Conservation (phyloP, 345 rosid species). For the Sisymbrium altissimum region DNA sequence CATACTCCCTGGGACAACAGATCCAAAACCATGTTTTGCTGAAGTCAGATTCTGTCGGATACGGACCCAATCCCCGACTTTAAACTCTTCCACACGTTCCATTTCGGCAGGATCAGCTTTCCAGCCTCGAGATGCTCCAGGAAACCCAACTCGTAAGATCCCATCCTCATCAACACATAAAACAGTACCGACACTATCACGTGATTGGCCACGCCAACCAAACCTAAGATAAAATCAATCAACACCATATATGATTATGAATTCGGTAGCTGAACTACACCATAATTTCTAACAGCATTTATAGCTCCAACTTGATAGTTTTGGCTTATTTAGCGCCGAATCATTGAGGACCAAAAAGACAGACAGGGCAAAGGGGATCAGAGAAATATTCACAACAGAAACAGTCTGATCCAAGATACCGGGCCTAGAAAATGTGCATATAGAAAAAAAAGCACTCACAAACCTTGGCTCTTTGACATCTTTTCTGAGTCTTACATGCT, state of each 20-base stretch:
- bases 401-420: background rate
- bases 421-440: conserved; percentile 3
- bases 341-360: conserved; percentile 1
- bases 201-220: conserved; percentile 94
- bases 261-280: conserved; percentile 1
- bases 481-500: conserved; percentile 76
- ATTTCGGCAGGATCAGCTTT: conserved; percentile 99
- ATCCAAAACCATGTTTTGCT: conserved; percentile 93
- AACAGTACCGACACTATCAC: conserved; percentile 92
- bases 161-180: conserved; percentile 98
- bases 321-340: background rate
- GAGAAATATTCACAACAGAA: background rate
- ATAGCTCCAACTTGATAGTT: conserved; percentile 16
- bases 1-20: conserved; percentile 93
- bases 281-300: conserved; percentile 7
- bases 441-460: conserved; percentile 24
- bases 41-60: conserved; percentile 88
- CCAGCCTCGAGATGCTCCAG: conserved; percentile 99
- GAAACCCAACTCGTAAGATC: conserved; percentile 97
- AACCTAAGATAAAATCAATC: conserved; percentile 52
- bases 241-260: conserved; percentile 22
- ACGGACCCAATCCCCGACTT: conserved; percentile 99
- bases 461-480: conserved; percentile 93
- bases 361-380: background rate
- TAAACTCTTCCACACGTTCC: conserved; percentile 99